Conservation (phyloP, 1,284 basidiomycete species). For the Sutorius eximius region DNA sequence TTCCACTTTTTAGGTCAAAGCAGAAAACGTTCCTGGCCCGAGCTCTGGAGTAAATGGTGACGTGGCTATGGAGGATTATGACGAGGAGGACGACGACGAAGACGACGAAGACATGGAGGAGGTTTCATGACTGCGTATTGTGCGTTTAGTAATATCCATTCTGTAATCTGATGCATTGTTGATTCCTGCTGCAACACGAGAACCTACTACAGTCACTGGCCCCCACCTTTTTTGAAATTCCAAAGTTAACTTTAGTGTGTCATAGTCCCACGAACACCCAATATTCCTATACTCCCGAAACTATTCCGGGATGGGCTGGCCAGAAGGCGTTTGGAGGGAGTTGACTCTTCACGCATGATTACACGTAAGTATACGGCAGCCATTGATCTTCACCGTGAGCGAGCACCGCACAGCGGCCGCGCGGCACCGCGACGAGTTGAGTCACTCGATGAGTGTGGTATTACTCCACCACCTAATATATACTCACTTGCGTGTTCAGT, state of each 20-base stretch:
- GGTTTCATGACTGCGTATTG: conserved; percentile 38
- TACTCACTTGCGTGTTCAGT: background rate
- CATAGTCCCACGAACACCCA: too few relatives aligned
- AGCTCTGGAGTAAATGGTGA: conserved; percentile 33
- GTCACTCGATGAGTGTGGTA: background rate
- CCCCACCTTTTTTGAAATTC: too few relatives aligned
- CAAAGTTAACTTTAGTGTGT: too few relatives aligned
- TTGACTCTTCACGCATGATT: background rate
- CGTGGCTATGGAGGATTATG: conserved; percentile 44
- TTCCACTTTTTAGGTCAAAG: conserved; percentile 48
- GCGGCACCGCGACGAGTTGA: background rate
- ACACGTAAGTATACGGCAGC: background rate
- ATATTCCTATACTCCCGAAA: too few relatives aligned
- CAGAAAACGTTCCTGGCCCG: conserved; percentile 51
- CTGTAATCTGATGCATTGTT: background rate
- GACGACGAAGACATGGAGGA: conserved; percentile 55
- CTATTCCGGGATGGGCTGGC: too few relatives aligned
- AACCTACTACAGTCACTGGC: background rate
- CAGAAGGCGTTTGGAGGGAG: too few relatives aligned
- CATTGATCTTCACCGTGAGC: background rate
- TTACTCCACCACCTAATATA: background rate
- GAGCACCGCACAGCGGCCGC: background rate
- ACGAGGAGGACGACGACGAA: conserved; percentile 40
- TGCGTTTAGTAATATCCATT: background rate
- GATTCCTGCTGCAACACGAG: background rate